phyloP scores from a whole-genome alignment of 345 rosid genomes.

The Euphorbia peplus region DNA sequence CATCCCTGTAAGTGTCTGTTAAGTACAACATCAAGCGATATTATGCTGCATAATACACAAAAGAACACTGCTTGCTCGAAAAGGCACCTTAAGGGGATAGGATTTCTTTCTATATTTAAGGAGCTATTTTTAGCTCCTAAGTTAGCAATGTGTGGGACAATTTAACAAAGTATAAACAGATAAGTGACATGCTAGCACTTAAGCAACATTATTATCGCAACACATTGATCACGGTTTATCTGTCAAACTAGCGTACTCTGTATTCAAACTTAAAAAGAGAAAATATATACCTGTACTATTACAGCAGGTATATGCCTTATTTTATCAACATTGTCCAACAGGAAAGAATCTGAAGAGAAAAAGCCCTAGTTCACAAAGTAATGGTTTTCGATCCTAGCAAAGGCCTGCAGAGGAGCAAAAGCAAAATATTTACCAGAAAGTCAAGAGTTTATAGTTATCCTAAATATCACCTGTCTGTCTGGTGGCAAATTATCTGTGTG shows the following conservation, averaged over 20 bases:
- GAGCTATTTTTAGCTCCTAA: too few relatives aligned
- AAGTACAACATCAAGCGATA: not conserved
- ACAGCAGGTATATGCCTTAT: slow-evolving; percentile 77
- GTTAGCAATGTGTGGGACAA: too few relatives aligned
- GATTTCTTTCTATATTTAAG: too few relatives aligned
- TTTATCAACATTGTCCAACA: slow-evolving; percentile 79
- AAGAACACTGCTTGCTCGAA: not conserved
- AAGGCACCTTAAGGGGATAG: too few relatives aligned
- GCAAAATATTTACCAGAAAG: not conserved
- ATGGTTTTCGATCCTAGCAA: slow-evolving; percentile 98
- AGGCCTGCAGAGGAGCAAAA: slow-evolving; percentile 51
- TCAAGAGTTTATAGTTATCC: not conserved
- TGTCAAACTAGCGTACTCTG: not conserved
- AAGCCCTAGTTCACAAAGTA: slow-evolving; percentile 85
- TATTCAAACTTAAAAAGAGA: not conserved
- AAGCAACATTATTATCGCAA: not conserved
- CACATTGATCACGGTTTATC: not conserved
- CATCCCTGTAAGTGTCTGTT: not conserved
- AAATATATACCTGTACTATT: slow-evolving; percentile 71
- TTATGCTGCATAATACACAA: not conserved
- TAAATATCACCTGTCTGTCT: too few relatives aligned
- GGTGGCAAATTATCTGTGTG: not conserved
- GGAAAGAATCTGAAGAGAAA: slow-evolving; percentile 69
- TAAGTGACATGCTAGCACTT: not conserved
- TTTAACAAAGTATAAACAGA: not conserved